Base-by-base conservation (phyloP, 73 alveolate species). In the Uronychia setigera region DNA sequence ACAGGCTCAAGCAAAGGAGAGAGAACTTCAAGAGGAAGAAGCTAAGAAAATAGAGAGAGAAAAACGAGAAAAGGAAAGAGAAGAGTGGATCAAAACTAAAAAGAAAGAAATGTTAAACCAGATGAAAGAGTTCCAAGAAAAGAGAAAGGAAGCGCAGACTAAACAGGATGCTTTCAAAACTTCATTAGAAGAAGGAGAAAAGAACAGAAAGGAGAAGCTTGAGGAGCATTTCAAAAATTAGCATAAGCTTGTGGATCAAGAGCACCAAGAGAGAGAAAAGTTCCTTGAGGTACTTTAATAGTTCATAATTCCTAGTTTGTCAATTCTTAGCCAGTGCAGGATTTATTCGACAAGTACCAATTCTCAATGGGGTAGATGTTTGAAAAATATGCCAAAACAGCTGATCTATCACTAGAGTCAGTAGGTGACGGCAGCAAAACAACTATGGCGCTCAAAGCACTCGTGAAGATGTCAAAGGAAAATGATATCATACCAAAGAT, bases 401-500 rank as follows among this genome's bases (percentile, higher is more conserved):
- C 77, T 0, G 86, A 81, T 33, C 32, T 35, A 31, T 0, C 35
- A 27, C 77, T 87, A 32, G 77, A 87, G 81, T 74, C 33, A 32
- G 77, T 46, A 27, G 93, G 87, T 1, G 80, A 80, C 29, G 46
- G 58, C 32, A 85, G 60, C 35, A 80, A 80, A 78, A 87, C 77
- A 78, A 84, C 86, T 19, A 79, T 90, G 35, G 83, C 59, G 33
- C 80, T 46, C 34, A 84, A 85, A 33, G 95, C 84, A 74, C 85
- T 79, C 58, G 79, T 80, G 29, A 79, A 80, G 34, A 80, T 90
- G 29, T 92, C 89, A 30, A 82, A 79, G 32, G 74, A 90, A 58
- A 59, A 79, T 0, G 34, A 79, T n/a, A 75, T 90, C 29, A 85
- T 87, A 29, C 95, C 95, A 11, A 85, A 85, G 27, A 58, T 90